Percentiles rank a stretch among this genome's conserved stretches.
phyloP scores from a whole-genome alignment of 441 rosid genomes.

The Croton setiger region DNA sequence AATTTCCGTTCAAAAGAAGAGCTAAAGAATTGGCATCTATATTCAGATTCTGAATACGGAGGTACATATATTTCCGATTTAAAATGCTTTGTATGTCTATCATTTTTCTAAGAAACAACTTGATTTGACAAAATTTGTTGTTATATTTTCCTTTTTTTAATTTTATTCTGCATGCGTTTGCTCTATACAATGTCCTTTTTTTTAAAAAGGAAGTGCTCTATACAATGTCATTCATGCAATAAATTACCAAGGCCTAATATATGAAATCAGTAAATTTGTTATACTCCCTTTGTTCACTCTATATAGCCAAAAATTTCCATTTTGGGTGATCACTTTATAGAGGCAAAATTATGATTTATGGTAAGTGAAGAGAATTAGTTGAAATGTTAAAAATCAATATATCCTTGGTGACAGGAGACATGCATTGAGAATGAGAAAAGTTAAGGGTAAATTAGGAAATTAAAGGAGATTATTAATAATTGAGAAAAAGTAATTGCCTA shows the following conservation, averaged over 20 bases:
- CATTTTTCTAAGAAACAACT: not conserved
- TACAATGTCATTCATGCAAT: not conserved
- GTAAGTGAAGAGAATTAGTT: no score
- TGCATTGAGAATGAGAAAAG: no score
- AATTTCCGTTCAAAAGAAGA: constrained; percentile 71
- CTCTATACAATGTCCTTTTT: not conserved
- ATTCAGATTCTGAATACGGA: constrained; percentile 90
- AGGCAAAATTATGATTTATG: no score
- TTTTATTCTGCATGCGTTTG: not conserved
- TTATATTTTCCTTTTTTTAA: not conserved
- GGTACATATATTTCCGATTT: constrained; percentile 36
- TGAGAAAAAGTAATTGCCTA: no score
- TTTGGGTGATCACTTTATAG: no score
- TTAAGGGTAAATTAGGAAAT: no score
- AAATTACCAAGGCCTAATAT: not conserved
- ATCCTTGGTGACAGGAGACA: no score
- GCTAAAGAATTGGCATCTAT: constrained; percentile 81
- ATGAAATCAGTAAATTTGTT: not conserved
- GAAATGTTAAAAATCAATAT: no score
- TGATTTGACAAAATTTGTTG: not conserved
- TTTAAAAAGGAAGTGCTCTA: no score
- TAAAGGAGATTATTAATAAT: no score
- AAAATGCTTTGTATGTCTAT: not conserved
- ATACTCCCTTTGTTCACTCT: no score
- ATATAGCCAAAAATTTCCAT: no score